A percentile compares a stretch with the other conserved stretches of the same genome.
Conservation (phyloP, 768 basidiomycete genomes). For the Termitomyces sp. region DNA sequence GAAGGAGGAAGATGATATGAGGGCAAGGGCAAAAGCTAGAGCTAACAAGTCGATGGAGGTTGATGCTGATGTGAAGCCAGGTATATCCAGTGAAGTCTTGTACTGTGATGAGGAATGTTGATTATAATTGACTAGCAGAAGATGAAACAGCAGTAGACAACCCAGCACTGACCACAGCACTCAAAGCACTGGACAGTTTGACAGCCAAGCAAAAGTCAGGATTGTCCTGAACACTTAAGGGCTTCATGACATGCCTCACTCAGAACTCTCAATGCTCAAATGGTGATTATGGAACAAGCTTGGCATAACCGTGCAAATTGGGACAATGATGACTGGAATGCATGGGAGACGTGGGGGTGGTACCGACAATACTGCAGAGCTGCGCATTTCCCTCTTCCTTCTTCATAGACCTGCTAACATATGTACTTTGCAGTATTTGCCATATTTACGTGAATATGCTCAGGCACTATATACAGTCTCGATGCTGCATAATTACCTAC, state of each 20-base stretch:
- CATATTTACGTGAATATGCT: conserved; percentile 72
- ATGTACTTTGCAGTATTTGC: conserved; percentile 55
- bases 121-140: conserved; percentile 12
- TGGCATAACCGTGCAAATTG: conserved; percentile 73
- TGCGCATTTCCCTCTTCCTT: conserved; percentile 39
- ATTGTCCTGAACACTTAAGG: conserved; percentile 67
- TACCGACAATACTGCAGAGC: conserved; percentile 83
- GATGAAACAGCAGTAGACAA: conserved; percentile 56
- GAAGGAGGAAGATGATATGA: conserved; percentile 39
- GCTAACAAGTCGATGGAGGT: conserved; percentile 64
- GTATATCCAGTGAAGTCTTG: conserved; percentile 17
- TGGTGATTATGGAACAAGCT: conserved; percentile 58
- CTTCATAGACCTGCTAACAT: conserved; percentile 1
- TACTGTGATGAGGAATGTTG: neutral
- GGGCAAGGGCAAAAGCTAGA: conserved; percentile 71
- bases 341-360: conserved; percentile 91
- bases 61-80: conserved; percentile 60
- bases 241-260: conserved; percentile 67
- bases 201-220: conserved; percentile 75
- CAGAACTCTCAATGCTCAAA: conserved; percentile 50
- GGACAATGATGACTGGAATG: conserved; percentile 73
- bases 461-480: conserved; percentile 69
- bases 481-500: no score
- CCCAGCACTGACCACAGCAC: conserved; percentile 63
- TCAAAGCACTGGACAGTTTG: conserved; percentile 73